phyloP scores from a whole-genome alignment of 139 green algal genomes.

The Nannochloris sp. region DNA sequence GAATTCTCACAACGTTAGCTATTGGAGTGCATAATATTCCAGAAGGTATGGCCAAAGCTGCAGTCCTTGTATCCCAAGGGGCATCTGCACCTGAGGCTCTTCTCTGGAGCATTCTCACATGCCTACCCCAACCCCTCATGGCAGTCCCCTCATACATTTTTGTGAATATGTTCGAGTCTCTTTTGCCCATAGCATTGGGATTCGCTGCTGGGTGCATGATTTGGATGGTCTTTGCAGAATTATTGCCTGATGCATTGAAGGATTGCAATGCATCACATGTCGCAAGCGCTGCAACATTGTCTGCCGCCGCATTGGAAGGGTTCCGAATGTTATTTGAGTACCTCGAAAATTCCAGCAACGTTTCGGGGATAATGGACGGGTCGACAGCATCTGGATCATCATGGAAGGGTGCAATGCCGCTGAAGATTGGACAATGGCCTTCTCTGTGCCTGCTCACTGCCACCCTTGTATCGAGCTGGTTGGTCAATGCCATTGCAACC shows the following conservation, averaged over 20 bases:
- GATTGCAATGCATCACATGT: conserved; percentile 36
- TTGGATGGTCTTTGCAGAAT: conserved; percentile 94
- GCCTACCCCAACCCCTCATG: conserved; percentile 80
- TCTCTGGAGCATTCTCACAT: conserved; percentile 72
- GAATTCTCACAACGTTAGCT: conserved; percentile 84
- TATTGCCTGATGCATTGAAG: conserved; percentile 87
- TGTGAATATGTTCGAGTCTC: conserved; percentile 75
- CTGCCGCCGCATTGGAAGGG: conserved; percentile 76
- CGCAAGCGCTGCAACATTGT: conserved; percentile 77
- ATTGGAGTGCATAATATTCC: conserved; percentile 98
- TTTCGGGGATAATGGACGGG: too few species aligned
- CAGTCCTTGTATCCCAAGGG: conserved; percentile 80
- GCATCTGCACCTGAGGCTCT: conserved; percentile 52
- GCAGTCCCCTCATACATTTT: conserved; percentile 91
- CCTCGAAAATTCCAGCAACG: conserved; percentile 43
- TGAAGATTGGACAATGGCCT: too few species aligned
- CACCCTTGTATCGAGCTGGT: not conserved
- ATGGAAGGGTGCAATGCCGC: too few species aligned
- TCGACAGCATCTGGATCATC: too few species aligned
- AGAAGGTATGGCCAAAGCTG: conserved; percentile 88
- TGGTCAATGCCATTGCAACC: not conserved
- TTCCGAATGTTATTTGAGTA: conserved; percentile 65
- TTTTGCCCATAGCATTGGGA: conserved; percentile 86
- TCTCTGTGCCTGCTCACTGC: too few species aligned
- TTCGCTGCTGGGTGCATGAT: conserved; percentile 99